These are phyloP conservation scores for Exidia glandulosa DNA, from an alignment of 768 basidiomycete genomes.

Conservation along the genomic window DNA sequence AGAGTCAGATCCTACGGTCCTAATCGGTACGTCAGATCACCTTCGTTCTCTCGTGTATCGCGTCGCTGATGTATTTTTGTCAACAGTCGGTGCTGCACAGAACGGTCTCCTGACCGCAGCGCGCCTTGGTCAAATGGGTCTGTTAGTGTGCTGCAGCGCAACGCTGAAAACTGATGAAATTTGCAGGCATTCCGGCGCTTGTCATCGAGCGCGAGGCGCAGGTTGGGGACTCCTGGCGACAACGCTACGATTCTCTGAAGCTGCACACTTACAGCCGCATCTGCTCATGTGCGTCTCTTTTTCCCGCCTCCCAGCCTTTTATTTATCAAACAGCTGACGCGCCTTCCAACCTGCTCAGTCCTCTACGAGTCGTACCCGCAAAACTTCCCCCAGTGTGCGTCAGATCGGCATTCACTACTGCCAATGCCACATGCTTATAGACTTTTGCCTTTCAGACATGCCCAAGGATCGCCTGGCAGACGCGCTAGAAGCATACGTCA, in stretches of 20 bases:
- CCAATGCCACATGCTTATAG: background rate
- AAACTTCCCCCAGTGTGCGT: conserved; percentile 24
- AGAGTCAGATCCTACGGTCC: conserved; percentile 27
- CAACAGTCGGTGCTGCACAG: conserved; percentile 33
- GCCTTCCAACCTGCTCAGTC: conserved; percentile 15
- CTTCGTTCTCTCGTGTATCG: background rate
- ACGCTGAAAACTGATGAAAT: background rate
- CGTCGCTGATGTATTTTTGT: background rate
- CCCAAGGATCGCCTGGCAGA: conserved; percentile 28
- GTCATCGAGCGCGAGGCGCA: conserved; percentile 25
- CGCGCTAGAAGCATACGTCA: conserved; percentile 33
- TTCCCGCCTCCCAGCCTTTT: background rate
- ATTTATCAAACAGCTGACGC: no score
- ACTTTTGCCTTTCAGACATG: background rate
- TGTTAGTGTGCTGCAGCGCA: background rate
- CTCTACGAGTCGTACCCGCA: conserved; percentile 28
- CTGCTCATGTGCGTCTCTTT: background rate
- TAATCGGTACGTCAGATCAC: conserved; percentile 24
- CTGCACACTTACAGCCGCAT: conserved; percentile 21
- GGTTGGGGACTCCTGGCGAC: conserved; percentile 34
- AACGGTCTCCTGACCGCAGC: conserved; percentile 31
- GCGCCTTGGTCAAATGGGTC: conserved; percentile 28
- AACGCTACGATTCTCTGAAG: conserved; percentile 30
- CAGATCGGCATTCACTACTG: conserved; percentile 24
- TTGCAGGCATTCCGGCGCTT: conserved; percentile 21